These are phyloP conservation scores for Gautieria morchelliformis DNA, from an alignment of 768 basidiomycete species.

Conservation along the genomic window DNA sequence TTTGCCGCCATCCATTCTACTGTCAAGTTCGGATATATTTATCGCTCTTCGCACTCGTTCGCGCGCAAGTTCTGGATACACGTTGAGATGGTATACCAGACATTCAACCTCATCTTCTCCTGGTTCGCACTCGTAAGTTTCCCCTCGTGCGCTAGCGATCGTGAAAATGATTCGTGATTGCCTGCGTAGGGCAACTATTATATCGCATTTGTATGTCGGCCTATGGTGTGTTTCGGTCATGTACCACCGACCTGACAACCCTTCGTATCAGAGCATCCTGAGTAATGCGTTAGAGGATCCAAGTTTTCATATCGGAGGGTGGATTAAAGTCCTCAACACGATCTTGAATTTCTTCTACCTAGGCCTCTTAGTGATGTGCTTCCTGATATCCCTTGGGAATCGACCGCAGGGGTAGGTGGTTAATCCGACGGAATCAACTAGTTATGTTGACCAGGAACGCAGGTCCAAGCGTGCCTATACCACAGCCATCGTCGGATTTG, in stretches of 20 bases:
- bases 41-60: conserved; percentile 78
- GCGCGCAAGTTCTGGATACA: conserved; percentile 90
- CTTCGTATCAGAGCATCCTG: conserved; percentile 38
- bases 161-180: neutral
- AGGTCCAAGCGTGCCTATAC: conserved; percentile 77
- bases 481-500: conserved; percentile 78
- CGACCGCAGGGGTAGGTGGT: conserved; percentile 65
- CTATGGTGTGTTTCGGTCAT: neutral
- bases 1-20: conserved; percentile 92
- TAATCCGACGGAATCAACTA: neutral
- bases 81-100: conserved; percentile 84
- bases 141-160: neutral
- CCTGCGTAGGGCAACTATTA: conserved; percentile 70
- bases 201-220: conserved; percentile 59
- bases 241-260: neutral
- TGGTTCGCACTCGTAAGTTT: conserved; percentile 73
- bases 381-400: conserved; percentile 82
- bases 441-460: neutral
- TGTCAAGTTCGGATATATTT: conserved; percentile 91
- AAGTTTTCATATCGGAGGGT: conserved; percentile 39
- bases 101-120: conserved; percentile 84
- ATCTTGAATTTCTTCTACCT: conserved; percentile 83
- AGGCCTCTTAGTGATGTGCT: conserved; percentile 79
- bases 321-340: conserved; percentile 64
- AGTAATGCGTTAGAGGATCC: conserved; percentile 64